phyloP scores from a whole-genome alignment of 805 yeast species.

The Pichia cephalocereana region DNA sequence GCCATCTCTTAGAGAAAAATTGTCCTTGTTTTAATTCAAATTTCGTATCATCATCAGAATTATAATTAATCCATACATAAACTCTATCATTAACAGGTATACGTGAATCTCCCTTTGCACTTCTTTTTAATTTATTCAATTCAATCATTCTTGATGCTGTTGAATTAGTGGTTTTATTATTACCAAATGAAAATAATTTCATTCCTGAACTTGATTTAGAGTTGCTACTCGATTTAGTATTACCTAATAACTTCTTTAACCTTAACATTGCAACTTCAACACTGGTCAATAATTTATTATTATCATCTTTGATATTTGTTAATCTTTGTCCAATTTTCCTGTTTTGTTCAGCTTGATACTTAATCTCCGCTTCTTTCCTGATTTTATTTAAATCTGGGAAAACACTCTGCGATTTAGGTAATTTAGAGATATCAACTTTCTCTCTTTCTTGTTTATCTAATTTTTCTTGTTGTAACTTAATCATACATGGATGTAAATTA shows the following conservation, averaged over 20 bases:
- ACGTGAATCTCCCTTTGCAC: conserved; percentile 45
- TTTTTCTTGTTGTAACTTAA: conserved; percentile 15
- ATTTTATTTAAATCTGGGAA: conserved; percentile 45
- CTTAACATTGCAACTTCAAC: conserved; percentile 13
- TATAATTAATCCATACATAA: conserved; percentile 38
- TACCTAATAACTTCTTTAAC: conserved; percentile 7
- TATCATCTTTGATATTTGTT: conserved; percentile 1
- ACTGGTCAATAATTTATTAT: conserved; percentile 3
- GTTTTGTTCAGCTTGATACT: conserved; percentile 5
- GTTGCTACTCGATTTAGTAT: not conserved
- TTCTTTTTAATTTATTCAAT: conserved; percentile 32
- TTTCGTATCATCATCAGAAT: conserved; percentile 23
- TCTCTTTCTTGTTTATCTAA: not conserved
- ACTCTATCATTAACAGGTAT: conserved; percentile 36
- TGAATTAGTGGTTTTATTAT: not conserved
- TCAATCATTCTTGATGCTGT: conserved; percentile 21
- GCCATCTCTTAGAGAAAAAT: conserved; percentile 48
- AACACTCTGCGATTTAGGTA: conserved; percentile 35
- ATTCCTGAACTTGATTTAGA: no score
- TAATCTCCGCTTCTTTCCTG: conserved; percentile 27
- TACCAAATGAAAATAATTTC: no score
- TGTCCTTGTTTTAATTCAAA: conserved; percentile 18
- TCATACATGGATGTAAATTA: conserved; percentile 21
- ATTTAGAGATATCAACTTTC: conserved; percentile 10
- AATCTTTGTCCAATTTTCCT: conserved; percentile 9